A percentile compares a stretch with the other conserved stretches of the same genome.
Conservation (phyloP, 192 early-diverging fungal genomes). For the Umbelopsis isabellina region DNA sequence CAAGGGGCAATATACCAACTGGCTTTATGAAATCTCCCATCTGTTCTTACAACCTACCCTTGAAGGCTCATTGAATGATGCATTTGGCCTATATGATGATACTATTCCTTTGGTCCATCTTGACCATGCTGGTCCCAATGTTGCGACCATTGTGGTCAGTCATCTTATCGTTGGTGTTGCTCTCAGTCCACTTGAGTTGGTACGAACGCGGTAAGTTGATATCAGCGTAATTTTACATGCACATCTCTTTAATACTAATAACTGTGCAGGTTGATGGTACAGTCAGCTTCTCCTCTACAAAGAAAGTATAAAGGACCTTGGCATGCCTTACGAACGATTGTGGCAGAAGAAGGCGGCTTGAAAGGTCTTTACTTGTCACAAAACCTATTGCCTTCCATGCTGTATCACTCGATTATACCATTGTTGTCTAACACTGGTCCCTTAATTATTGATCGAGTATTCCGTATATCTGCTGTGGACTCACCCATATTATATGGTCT, state of each 20-base stretch:
- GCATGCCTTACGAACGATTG: conserved; percentile 76
- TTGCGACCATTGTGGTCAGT: conserved; percentile 74
- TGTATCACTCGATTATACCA: conserved; percentile 79
- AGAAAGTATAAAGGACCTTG: conserved; percentile 83
- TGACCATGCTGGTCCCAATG: conserved; percentile 61
- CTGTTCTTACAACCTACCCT: conserved; percentile 81
- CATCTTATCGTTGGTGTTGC: conserved; percentile 77
- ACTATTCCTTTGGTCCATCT: conserved; percentile 67
- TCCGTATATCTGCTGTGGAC: conserved; percentile 60
- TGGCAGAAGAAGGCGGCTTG: conserved; percentile 78
- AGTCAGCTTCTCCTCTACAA: conserved; percentile 73
- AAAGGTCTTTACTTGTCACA: conserved; percentile 69
- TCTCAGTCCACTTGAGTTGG: conserved; percentile 89
- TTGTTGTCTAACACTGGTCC: conserved; percentile 68
- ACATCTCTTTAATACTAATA: background rate
- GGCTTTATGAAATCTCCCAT: conserved; percentile 75
- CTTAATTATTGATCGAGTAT: conserved; percentile 67
- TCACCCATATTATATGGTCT: conserved; percentile 64
- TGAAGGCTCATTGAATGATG: conserved; percentile 88
- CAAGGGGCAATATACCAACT: conserved; percentile 76
- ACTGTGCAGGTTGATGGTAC: conserved; percentile 71
- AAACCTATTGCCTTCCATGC: conserved; percentile 76
- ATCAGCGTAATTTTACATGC: too few relatives aligned
- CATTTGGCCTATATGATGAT: conserved; percentile 90
- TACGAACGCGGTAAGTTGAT: conserved; percentile 73